Evolutionary conservation across 805 yeast genomes (phyloP), one percentile per base, ranked within the genome.

Genomic region (Dipodascus albidus): DNA sequence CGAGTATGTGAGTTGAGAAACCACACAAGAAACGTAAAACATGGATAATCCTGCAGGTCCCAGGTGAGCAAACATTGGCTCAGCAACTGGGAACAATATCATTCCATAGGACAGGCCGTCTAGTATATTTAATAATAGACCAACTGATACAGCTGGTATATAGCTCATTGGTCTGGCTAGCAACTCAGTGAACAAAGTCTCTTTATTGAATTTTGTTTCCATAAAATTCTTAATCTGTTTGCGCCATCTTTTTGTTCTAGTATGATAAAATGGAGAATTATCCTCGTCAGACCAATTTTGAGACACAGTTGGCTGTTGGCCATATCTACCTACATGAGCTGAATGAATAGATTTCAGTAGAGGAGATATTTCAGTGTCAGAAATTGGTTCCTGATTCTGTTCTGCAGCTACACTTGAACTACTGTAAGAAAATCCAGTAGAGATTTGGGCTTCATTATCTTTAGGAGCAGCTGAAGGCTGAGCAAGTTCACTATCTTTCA

Each of bases 71-170:
- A 93, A 93, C 0, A 84, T 65, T 1, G 89, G 78, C 58, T 84
- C 89, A 38, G 95, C 85, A 33, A 90, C 76, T 0, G 99, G 99
- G 70, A 93, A 93, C 74, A 93, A 81, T 64, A 93, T 93, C 97
- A 93, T 90, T 50, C 99, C 99, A 66, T 93, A 93, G 0, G 96
- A 87, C 50, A 93, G 74, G 0, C 95, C 99, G 67, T 93, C 99
- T 50, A 93, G 75, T 48, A 93, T 84, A 65, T 93, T 93, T 47
- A 93, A 72, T 48, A 93, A 70, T 0, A 88, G 72, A 1, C 99
- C 99, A 44, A 93, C 69, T 41, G 88, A 77, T 2, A 90, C 96
- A 0, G 96, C 83, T 0, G 99, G 98, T 1, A 81, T 51, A 61
- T 76, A 80, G 8, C 68, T 58, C 2, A 75, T 57, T 1, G 84